These are phyloP conservation scores for Fusarium continuum DNA, from an alignment of 2,329 filamentous ascomycete species.

Conservation along the genomic window DNA sequence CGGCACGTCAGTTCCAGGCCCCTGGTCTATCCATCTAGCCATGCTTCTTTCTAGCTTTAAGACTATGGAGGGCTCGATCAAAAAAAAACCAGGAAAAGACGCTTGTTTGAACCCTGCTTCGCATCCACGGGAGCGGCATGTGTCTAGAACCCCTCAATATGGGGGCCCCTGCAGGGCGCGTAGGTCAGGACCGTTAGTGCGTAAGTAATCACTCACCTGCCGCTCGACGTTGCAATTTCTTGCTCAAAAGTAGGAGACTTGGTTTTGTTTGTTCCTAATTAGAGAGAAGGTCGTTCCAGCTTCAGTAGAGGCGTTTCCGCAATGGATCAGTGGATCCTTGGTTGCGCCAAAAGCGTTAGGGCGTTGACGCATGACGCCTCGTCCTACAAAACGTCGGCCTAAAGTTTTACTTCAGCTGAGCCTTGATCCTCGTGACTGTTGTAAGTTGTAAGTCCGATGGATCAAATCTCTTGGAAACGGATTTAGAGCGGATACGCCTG, in stretches of 20 bases:
- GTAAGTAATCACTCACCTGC: slow-evolving; percentile 4
- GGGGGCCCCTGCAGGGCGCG: background rate
- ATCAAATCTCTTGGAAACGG: slow-evolving; percentile 13
- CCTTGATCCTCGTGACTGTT: background rate
- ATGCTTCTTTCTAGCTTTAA: background rate
- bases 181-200: background rate
- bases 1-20: slow-evolving; percentile 26
- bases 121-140: slow-evolving; percentile 5
- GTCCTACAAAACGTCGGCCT: background rate
- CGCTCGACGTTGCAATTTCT: slow-evolving; percentile 4
- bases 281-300: background rate
- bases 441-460: background rate
- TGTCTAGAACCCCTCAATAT: slow-evolving; percentile 15
- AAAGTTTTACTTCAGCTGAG: slow-evolving; percentile 6
- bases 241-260: background rate
- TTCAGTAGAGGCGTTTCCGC: background rate
- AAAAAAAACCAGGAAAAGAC: slow-evolving; percentile 6
- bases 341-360: slow-evolving; percentile 17
- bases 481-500: background rate
- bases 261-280: background rate
- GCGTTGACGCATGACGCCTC: slow-evolving; percentile 26
- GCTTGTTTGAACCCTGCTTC: slow-evolving; percentile 7
- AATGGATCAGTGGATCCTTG: slow-evolving; percentile 1
- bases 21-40: slow-evolving; percentile 17
- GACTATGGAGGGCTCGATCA: slow-evolving; percentile 1